These are phyloP conservation scores for Pogostemon cablin DNA, from an alignment of 257 asterid genomes.

Conservation along the genomic window DNA sequence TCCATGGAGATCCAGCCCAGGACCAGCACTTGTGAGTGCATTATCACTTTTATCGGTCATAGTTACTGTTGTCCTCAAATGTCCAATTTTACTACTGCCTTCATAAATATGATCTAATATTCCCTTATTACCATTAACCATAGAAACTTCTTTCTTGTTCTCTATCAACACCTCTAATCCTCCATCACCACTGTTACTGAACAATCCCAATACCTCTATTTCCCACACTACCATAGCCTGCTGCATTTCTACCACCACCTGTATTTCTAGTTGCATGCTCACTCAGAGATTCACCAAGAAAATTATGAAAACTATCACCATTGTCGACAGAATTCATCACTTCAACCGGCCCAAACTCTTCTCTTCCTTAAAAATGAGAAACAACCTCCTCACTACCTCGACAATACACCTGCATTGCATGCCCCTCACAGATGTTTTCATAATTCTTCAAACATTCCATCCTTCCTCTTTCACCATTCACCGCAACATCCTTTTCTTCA, in stretches of 20 bases:
- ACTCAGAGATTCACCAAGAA: too few species aligned
- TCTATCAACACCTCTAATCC: neutral
- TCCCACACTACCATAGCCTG: too few species aligned
- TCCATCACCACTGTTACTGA: neutral
- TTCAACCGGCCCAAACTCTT: too few species aligned
- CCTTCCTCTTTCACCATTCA: conserved; percentile 30
- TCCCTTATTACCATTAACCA: conserved; percentile 24
- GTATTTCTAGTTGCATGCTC: neutral
- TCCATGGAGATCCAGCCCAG: conserved; percentile 12
- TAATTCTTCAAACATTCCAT: conserved; percentile 42
- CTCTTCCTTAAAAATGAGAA: too few species aligned
- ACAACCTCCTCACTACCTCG: conserved; percentile 1
- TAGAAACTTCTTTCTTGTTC: conserved; percentile 26
- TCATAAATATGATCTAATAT: neutral
- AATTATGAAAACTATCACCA: too few species aligned
- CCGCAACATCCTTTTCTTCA: conserved; percentile 7
- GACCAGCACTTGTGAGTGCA: neutral
- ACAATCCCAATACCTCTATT: too few species aligned
- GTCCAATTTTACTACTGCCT: conserved; percentile 1
- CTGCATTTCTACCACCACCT: neutral
- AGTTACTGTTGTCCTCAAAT: conserved; percentile 13
- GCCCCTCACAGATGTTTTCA: neutral
- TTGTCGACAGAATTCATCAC: too few species aligned
- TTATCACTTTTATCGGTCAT: conserved; percentile 7
- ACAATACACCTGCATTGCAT: neutral